These are phyloP conservation scores for Isoetes taiwanensis DNA, from an alignment of 75 land plant species.

Conservation along the genomic window DNA sequence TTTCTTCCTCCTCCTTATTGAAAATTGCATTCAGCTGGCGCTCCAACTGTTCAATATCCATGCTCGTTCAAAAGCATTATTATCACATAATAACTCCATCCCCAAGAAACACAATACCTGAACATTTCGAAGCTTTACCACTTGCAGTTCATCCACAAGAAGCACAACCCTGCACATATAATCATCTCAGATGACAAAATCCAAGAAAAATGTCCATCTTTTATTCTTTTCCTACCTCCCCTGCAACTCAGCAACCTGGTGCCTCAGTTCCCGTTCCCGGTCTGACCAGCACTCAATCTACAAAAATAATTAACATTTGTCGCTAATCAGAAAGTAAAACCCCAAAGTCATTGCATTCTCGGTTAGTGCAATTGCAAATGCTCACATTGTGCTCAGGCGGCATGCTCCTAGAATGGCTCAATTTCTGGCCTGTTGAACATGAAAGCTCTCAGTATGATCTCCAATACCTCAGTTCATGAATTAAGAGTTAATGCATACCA, in stretches of 20 bases:
- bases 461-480: neutral
- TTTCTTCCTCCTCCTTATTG: slow-evolving; percentile 36
- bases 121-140: slow-evolving; percentile 22
- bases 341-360: too few species aligned
- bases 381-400: too few species aligned
- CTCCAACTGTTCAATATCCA: slow-evolving; percentile 19
- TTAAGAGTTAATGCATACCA: neutral
- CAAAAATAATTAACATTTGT: neutral
- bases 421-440: too few species aligned
- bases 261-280: slow-evolving; percentile 25
- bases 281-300: slow-evolving; percentile 19
- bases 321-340: too few species aligned
- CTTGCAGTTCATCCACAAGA: slow-evolving; percentile 27
- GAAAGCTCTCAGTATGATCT: neutral
- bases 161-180: slow-evolving; percentile 9
- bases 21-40: slow-evolving; percentile 27
- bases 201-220: neutral
- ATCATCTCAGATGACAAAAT: neutral
- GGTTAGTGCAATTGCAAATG: too few species aligned
- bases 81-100: too few species aligned
- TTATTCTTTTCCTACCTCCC: slow-evolving; percentile 15
- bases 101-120: too few species aligned
- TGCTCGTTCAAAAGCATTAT: too few species aligned
- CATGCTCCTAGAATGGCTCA: too few species aligned
- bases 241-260: slow-evolving; percentile 30